A percentile compares a stretch with the other conserved stretches of the same genome.
Evolutionary conservation across 352 stramenopile species (phyloP).

Genomic region (Phytopythium delawarense): DNA sequence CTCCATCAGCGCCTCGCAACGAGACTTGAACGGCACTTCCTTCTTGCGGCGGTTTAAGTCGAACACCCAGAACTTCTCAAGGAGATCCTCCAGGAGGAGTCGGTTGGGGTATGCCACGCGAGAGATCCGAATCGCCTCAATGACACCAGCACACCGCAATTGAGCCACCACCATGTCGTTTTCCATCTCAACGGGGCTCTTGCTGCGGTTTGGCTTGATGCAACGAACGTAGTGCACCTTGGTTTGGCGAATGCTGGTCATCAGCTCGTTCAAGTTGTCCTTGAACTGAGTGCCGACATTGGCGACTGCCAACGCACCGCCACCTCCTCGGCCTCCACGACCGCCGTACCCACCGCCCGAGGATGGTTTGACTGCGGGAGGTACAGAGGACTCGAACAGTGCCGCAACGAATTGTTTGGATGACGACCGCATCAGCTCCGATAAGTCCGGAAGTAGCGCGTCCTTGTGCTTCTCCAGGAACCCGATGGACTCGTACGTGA

Average conservation of each 20-base stretch:
- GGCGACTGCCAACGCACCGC: slow-evolving; percentile 54
- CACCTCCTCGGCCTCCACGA: slow-evolving; percentile 50
- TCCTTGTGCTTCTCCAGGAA: slow-evolving; percentile 98
- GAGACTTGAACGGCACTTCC: slow-evolving; percentile 35
- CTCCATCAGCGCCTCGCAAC: slow-evolving; percentile 53
- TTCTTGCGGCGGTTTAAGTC: slow-evolving; percentile 31
- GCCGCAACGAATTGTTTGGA: slow-evolving; percentile 65
- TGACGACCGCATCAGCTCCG: slow-evolving; percentile 79
- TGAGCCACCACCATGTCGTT: slow-evolving; percentile 94
- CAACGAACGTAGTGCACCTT: slow-evolving; percentile 98
- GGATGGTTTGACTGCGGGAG: slow-evolving; percentile 14
- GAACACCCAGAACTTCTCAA: slow-evolving; percentile 83
- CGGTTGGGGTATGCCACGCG: slow-evolving; percentile 98
- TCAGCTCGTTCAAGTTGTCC: slow-evolving; percentile 90
- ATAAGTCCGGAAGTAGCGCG: slow-evolving; percentile 92
- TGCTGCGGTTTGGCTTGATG: slow-evolving; percentile 98
- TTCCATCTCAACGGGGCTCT: slow-evolving; percentile 90
- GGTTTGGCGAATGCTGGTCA: slow-evolving; percentile 94
- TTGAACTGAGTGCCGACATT: slow-evolving; percentile 92
- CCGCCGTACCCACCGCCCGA: slow-evolving; percentile 28
- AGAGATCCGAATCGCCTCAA: slow-evolving; percentile 98
- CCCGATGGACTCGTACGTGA: slow-evolving; percentile 91
- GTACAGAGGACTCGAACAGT: slow-evolving; percentile 57
- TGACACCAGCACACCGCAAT: slow-evolving; percentile 96
- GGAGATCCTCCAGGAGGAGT: slow-evolving; percentile 80